Evolutionary conservation across 805 yeast genomes (phyloP), one percentile per base, ranked within the genome.

Genomic region (Kurtzmaniella fragi): DNA sequence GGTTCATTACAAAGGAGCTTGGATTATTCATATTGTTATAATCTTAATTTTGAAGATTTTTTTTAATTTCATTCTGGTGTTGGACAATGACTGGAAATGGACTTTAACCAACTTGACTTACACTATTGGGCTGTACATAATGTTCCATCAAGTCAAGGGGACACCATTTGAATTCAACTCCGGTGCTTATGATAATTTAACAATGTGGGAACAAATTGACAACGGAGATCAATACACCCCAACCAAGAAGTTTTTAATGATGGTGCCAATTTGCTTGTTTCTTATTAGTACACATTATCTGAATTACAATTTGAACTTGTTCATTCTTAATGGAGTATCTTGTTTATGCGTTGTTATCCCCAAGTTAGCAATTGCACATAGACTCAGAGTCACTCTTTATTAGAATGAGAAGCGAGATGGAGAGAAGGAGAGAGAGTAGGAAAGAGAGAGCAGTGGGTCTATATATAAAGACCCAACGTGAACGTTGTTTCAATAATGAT

Each of bases 201-300:
- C 96, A 16, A 88, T 91, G 97, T 91, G 99, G 99, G 99, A 91
- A 63, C 99, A 91, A 63, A 82, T 84, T 42, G 95, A 86, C 60
- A 81, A 90, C 53, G 99, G 98, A 42, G 97, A 89, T 56, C 95
- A 89, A 61, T 91, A 90, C 60, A 93, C 99, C 0, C 99, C 99
- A 10, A 82, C 96, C 29, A 90, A 93, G 70, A 91, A 91, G 63
- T 91, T 89, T 56, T 70, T 91, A 48, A 77, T 91, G 67, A 80
- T 86, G 36, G 96, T 93, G n/a, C 99, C 99, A 20, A 85, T 93
- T 46, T 81, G 79, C 6, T 71, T 93, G 53, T 91, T 91, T 52
- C 70, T 91, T 48, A 71, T 88, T 27, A 80, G 93, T 38, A 90
- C 97, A 1, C 98, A 91, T 60, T 93, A 90, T 60, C 78, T 95